These are phyloP conservation scores for Populus alba DNA, from an alignment of 345 rosid species.

Conservation along the genomic window DNA sequence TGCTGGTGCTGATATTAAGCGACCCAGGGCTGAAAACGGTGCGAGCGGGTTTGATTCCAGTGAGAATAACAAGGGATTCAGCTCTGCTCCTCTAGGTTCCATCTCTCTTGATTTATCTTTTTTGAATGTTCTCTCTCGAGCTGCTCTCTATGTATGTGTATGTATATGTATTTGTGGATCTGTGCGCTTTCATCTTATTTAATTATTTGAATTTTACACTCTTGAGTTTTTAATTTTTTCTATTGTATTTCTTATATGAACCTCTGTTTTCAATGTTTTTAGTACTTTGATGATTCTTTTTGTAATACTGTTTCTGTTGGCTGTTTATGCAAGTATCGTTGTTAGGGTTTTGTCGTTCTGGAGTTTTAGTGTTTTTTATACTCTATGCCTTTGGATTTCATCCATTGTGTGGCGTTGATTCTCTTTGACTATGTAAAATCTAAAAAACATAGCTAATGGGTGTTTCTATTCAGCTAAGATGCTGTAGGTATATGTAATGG, in stretches of 20 bases:
- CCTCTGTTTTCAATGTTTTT: not conserved
- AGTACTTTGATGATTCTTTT: not conserved
- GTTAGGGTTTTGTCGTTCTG: not conserved
- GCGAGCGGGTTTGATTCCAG: slow-evolving; percentile 51
- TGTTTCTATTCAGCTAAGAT: not conserved
- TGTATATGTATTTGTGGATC: not conserved
- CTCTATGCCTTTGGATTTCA: not conserved
- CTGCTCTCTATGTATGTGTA: not conserved
- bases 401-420: not conserved
- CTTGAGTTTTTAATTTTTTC: not conserved
- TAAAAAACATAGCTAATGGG: not conserved
- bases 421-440: not conserved
- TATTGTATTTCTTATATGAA: not conserved
- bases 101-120: not conserved
- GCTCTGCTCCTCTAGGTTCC: slow-evolving; percentile 46
- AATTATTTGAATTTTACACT: not conserved
- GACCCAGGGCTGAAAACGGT: slow-evolving; percentile 77
- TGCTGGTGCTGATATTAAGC: slow-evolving; percentile 62
- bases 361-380: not conserved
- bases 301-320: not conserved
- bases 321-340: not conserved
- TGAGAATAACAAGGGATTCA: slow-evolving; percentile 46
- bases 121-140: not conserved
- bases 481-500: not conserved
- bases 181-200: not conserved